Conservation (phyloP, 768 basidiomycete genomes). For the Serendipita vermifera region DNA sequence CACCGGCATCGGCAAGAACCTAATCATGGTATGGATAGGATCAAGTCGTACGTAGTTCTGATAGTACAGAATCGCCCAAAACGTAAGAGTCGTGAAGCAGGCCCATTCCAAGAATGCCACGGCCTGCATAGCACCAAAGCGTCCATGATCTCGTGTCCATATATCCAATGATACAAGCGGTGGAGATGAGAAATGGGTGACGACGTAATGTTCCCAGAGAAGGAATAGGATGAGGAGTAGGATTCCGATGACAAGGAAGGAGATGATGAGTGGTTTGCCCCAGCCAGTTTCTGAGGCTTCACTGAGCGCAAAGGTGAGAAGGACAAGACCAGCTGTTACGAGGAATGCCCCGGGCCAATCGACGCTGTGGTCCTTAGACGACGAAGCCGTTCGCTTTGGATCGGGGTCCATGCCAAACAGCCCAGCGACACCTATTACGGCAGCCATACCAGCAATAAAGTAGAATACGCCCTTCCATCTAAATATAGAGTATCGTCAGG, state of each 20-base stretch:
- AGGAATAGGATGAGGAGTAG: slow-evolving; percentile 44
- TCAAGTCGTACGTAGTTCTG: slow-evolving; percentile 45
- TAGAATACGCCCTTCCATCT: slow-evolving; percentile 63
- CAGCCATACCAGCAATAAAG: slow-evolving; percentile 44
- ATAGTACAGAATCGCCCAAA: slow-evolving; percentile 46
- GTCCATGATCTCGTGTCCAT: slow-evolving; percentile 50
- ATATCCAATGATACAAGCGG: slow-evolving; percentile 52
- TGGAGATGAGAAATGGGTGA: slow-evolving; percentile 22
- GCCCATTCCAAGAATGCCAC: slow-evolving; percentile 54
- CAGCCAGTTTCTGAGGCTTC: slow-evolving; percentile 27
- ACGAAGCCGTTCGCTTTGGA: slow-evolving; percentile 7
- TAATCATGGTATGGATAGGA: slow-evolving; percentile 49
- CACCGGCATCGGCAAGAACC: slow-evolving; percentile 59
- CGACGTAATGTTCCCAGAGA: slow-evolving; percentile 49
- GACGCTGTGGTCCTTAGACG: slow-evolving; percentile 27
- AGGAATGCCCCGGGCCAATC: slow-evolving; percentile 70
- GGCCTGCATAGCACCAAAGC: slow-evolving; percentile 45
- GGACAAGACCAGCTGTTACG: slow-evolving; percentile 48
- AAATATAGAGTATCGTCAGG: slow-evolving; percentile 8
- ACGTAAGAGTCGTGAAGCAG: slow-evolving; percentile 11
- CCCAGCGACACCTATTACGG: slow-evolving; percentile 39
- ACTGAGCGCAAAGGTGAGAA: slow-evolving; percentile 62
- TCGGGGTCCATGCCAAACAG: slow-evolving; percentile 53
- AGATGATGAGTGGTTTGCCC: slow-evolving; percentile 40
- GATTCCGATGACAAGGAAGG: slow-evolving; percentile 48